Base-by-base conservation (phyloP, 306 rosid species). In the Hippophae gyantsensis region DNA sequence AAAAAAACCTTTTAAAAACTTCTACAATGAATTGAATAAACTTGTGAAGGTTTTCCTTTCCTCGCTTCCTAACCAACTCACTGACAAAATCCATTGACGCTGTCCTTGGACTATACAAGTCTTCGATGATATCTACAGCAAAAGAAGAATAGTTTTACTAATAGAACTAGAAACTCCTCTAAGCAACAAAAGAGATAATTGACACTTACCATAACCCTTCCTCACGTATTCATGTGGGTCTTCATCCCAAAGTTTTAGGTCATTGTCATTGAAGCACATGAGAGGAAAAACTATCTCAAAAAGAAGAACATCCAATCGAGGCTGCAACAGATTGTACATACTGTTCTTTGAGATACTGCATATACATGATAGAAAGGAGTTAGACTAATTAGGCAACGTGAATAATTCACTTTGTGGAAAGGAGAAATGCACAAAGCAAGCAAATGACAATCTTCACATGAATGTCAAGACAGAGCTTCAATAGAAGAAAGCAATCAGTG, bases 191-290 rank as follows among this genome's bases (percentile, higher is more conserved):
- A 66, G 51, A 40, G 50, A 38, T 47, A 48, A 41, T 50, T 7
- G 60, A 38, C 45, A 77, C 90, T 76, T 74, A 90, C 97, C 97
- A 70, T 87, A 90, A 71, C 97, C 97, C 82, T 90, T 90, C 79
- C 96, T 81, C 66, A 90, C 97, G 74, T 90, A 90, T 68, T 90
- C 97, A 76, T 90, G 96, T 23, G 97, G 96, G 66, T 90, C 97
- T 67, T 90, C 97, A 51, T 87, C 96, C 97, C 97, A 90, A 60
- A 90, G 96, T 79, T 74, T 85, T 71, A 82, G 96, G 72, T 90
- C 97, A 58, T 77, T 81, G 68, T 87, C 95, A 72, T 83, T 90
- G 69, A 90, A 90, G 74, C 95, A 90, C 96, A 90, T 87, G 45
- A 90, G 87, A 69, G 97, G 97, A 27, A 90, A 87, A n/a, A 87